Evolutionary conservation across 140 eudicot genomes (phyloP).

Genomic region (Ambrosia hybrid): DNA sequence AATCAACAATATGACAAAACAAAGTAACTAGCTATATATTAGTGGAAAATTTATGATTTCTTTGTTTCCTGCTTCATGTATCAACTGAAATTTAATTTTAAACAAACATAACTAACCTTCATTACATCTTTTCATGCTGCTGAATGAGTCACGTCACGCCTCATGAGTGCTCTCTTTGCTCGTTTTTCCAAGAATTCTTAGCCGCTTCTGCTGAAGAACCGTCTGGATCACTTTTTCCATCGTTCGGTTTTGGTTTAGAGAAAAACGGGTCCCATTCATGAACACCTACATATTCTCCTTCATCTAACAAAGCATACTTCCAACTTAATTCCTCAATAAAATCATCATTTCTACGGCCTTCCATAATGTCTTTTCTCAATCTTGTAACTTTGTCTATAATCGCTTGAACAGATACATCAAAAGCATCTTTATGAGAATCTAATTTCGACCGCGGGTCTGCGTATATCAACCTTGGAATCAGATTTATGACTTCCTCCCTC

Average conservation of each 20-base stretch:
- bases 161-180: constrained; percentile 58
- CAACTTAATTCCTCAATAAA: constrained; percentile 82
- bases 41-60: constrained; percentile 32
- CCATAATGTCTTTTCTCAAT: constrained; percentile 42
- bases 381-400: constrained; percentile 45
- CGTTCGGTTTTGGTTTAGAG: constrained; percentile 73
- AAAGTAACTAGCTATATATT: constrained; percentile 28
- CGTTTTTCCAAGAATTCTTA: constrained; percentile 77
- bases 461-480: constrained; percentile 53
- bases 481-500: constrained; percentile 53
- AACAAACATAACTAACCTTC: constrained; percentile 35
- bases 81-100: constrained; percentile 26
- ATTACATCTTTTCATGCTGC: constrained; percentile 21
- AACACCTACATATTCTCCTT: constrained; percentile 66
- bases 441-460: constrained; percentile 52
- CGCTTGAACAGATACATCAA: constrained; percentile 49
- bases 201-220: constrained; percentile 59
- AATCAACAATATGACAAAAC: constrained; percentile 33
- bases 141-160: not conserved
- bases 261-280: constrained; percentile 98
- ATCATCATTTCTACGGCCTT: constrained; percentile 60
- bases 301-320: constrained; percentile 83
- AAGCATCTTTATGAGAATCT: constrained; percentile 52
- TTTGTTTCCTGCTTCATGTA: constrained; percentile 28
- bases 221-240: constrained; percentile 45